Evolutionary conservation across 805 yeast genomes (phyloP), one percentile per base, ranked within the genome.

Genomic region (Priceomyces haplophilus): DNA sequence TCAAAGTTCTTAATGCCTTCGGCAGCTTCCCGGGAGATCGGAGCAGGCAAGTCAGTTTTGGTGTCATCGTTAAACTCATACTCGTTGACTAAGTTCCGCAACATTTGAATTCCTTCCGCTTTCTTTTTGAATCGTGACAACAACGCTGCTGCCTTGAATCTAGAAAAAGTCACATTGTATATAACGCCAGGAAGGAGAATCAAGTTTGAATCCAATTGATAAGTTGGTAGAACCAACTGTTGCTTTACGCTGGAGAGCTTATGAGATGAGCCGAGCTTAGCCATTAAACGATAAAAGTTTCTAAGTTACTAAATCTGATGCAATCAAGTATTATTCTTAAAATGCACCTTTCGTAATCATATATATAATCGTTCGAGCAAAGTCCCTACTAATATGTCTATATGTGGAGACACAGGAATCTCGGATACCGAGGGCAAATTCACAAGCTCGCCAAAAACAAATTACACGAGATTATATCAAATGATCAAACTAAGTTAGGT

Each of bases 131-230:
- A 78, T 20, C 75, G 64, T 17, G 69, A 62, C 34, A 80, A 58
- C 15, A 80, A 56, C 3, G 72, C 64, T 8, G 74, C 67, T 1
- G 80, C 83, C 40, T 72, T 69, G 41, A 65, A 60, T 41, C 72
- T 64, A 13, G 72, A 58, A 41, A 80, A 74, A 1, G 78, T 65
- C n/a, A 82, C 77, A 43, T 78, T 74, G 59, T 82, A 82, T 18
- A 80, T 67, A 32, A 82, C 75, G 0, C 86, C 86, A 1, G 88
- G 87, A 7, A 82, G 52, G 23, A 80, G 68, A 11, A 82, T 78
- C 40, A 69, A 53, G 46, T 67, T 62, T 34, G 74, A 67, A 48
- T 71, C 75, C 17, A 71, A 50, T 37, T 59, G 63, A 52, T 69
- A 69, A 33, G 65, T 62, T 38, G 76, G 75, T 39, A 71, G 58